Base-by-base conservation (phyloP, 331 rosid species). In the Prunus yedoensis region DNA sequence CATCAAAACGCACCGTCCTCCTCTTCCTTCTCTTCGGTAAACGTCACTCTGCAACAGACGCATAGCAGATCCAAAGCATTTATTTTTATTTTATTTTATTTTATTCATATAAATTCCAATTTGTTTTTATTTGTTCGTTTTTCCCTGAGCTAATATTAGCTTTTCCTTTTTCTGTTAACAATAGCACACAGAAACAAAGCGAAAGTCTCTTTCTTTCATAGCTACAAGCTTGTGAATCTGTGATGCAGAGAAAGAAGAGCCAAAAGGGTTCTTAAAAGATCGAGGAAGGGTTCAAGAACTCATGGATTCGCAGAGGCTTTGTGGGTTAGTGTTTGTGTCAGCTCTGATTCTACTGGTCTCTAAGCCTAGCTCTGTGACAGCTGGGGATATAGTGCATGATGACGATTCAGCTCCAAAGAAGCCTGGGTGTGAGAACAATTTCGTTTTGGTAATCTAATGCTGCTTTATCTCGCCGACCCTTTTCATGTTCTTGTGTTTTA, bases 401-500 rank as follows among this genome's bases (percentile, higher is more conserved):
- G 97, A 93, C 54, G 88, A 89, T 74, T 85, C 83, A 23, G 83
- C 97, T 79, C 99, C 99, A 47, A 92, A 92, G 84, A 90, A 89
- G 85, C 97, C 99, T 28, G 97, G 99, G 71, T 92, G 97, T 71
- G 96, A 76, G 70, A 95, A 95, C 77, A 88, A 88, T 75, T 92
- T 95, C 74, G 94, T 95, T 83, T 84, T 95, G 93, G 99, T 95
- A 90, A 20, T 49, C 77, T 70, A 59, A 25, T 77, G 49, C 76
- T 77, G 66, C 43, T 58, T 70, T 71, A 81, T 21, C 62, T 35
- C 27, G 41, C 15, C 57, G 57, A 72, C 61, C 45, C 78, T 41
- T 82, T 60, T 88, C 70, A 61, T 10, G 8, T 66, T 79, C 80
- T 45, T 49, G 60, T 62, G 79, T 71, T 78, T 81, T 71, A 17